Evolutionary conservation across 2,329 filamentous ascomycete genomes (phyloP), one percentile per base, ranked within the genome.

Genomic region (Pseudogymnoascus pannorum): DNA sequence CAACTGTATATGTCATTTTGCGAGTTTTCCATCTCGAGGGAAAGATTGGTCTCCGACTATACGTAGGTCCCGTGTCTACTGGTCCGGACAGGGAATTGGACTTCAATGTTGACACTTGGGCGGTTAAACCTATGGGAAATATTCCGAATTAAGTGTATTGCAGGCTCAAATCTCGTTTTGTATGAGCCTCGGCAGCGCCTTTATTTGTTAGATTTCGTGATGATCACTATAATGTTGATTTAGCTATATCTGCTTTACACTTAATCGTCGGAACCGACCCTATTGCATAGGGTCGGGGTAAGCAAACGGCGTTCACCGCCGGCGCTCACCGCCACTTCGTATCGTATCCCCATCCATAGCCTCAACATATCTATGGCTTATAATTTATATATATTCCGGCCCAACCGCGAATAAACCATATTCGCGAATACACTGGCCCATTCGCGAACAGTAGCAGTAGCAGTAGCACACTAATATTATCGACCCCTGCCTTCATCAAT

Each of bases 1-100:
- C 8, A 11, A 11, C 9, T 29, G 57, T 65, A 2, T 65, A 65
- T 36, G 61, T 65, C 18, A 64, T 65, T 35, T 29, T 65, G 58
- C 60, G 62, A 22, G 64, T 65, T 9, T 62, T 63, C 29, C 58
- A 61, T 22, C 36, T 63, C 5, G 38, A 42, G 38, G 61, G 61
- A n/a, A 26, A 36, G 31, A 58, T 63, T 18, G 59, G 61, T 12
- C 26, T 63, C 3, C 12, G 33, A 51, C 26, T 63, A 18, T 63
- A 58, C 54, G 59, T 63, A 3, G 61, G 61, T 61, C 59, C 59
- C 2, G 18, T 51, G 29, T 26, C 59, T 51, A 33, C 38, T 11
- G 11, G 59, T 31, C 44, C 22, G 7, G 31, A 26, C n/a, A 42
- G 61, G 40, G 24, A 61, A 26, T 14, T 63, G 33, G 29, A 61